Base-by-base conservation (phyloP, 2,329 filamentous ascomycete species). In the Rugonectria rugulosa region DNA sequence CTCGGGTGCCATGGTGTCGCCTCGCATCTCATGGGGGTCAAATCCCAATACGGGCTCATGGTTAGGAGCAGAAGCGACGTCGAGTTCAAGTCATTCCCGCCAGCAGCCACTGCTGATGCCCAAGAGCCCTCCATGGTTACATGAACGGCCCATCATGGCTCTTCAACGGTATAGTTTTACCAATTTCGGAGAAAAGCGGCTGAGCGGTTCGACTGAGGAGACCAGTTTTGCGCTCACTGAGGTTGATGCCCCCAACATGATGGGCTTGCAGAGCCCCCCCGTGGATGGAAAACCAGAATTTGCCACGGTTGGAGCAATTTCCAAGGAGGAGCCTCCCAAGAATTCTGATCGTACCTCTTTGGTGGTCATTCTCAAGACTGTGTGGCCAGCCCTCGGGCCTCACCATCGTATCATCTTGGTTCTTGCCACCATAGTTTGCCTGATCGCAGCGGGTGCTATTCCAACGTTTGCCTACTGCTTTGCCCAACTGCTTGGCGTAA, bases 381-480 rank as follows among this genome's bases (percentile, higher is more conserved):
- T 97, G 0, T 89, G 90, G 85, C 88, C 90, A 0, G 79, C 74
- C 0, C 75, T 97, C 1, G 74, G 77, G 1, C 67, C 64, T 46
- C 73, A 61, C 6, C 78, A 87, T 11, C 84, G 82, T 2, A 2
- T 82, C 0, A 70, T 83, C 11, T 74, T 96, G 1, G 23, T 88
- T 0, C 49, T 83, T 2, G 91, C 87, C 2, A 73, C 91, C 9
- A n/a, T 83, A 0, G 79, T 82, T 38, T 86, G 88, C 24, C 65
- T 89, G 1, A 64, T 88, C 0, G 86, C 90, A 41, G 88, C 90
- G 4, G 83, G 80, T 4, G 80, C 84, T 21, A 90, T 88, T 0
- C 90, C 92, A 0, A 76, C 85, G 0, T 97, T 97, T 65, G 88
- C 91, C 0, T 92, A 83, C 69, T 79, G 89, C 8, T 87, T 97